A percentile compares a stretch with the other conserved stretches of the same genome.
Evolutionary conservation across 441 rosid genomes (phyloP).

Genomic region (Populus hybrid): DNA sequence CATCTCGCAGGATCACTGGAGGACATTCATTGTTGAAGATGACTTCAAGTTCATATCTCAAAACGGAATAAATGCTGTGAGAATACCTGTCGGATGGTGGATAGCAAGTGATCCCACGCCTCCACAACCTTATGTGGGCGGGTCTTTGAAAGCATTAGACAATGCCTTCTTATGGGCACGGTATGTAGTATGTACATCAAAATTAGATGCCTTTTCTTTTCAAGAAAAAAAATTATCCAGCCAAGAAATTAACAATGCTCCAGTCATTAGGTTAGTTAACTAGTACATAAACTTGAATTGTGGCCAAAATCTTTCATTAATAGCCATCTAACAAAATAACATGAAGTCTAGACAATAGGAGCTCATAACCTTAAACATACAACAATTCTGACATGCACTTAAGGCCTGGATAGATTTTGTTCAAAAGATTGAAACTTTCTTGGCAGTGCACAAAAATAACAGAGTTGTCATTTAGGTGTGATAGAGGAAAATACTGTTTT

Average conservation of each 20-base stretch:
- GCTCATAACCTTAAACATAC: background rate
- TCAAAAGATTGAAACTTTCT: too few species aligned
- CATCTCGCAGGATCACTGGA: constrained; percentile 49
- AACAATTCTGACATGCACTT: background rate
- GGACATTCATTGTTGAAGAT: constrained; percentile 45
- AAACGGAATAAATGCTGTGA: constrained; percentile 44
- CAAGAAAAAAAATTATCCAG: background rate
- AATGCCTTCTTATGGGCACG: constrained; percentile 50
- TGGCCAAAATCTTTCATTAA: background rate
- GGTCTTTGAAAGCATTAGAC: constrained; percentile 47
- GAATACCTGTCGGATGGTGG: constrained; percentile 75
- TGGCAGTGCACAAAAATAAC: background rate
- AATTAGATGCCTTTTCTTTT: background rate
- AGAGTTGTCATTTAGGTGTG: background rate
- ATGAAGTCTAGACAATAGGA: background rate
- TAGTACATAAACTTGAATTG: background rate
- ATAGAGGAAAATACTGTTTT: background rate
- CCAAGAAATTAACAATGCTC: background rate
- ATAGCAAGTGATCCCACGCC: constrained; percentile 53
- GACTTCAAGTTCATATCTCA: constrained; percentile 51
- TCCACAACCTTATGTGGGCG: constrained; percentile 48
- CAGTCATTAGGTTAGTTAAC: background rate
- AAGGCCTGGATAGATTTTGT: background rate
- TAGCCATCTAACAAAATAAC: background rate
- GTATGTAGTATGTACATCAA: background rate